A percentile compares a stretch with the other conserved stretches of the same genome.
Conservation (phyloP, 768 basidiomycete species). For the Paxillus rubicundulus region DNA sequence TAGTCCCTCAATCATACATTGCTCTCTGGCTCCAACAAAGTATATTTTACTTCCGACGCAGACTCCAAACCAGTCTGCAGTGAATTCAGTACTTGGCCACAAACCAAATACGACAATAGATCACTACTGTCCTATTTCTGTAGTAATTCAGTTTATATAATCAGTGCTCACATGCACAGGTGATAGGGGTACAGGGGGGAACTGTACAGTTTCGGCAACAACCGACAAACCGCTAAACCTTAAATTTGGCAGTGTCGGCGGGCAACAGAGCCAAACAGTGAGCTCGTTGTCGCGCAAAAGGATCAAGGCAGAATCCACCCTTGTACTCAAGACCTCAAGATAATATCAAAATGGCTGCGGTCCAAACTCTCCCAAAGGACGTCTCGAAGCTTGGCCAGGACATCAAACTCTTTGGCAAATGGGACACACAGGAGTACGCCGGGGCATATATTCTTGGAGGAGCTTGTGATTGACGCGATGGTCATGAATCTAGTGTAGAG, state of each 20-base stretch:
- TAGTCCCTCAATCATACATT: no score
- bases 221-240: conserved; percentile 26
- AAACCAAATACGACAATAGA: no score
- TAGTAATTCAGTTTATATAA: neutral
- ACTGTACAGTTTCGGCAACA: conserved; percentile 30
- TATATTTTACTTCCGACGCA: no score
- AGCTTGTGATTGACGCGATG: conserved; percentile 15
- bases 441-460: neutral
- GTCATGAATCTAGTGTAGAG: conserved; percentile 65
- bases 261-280: conserved; percentile 23
- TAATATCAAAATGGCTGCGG: conserved; percentile 55
- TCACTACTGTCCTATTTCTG: no score
- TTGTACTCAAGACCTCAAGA: conserved; percentile 31
- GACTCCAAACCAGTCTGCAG: no score
- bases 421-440: conserved; percentile 96
- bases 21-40: no score
- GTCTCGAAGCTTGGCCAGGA: conserved; percentile 79
- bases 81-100: no score
- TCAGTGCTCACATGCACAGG: neutral
- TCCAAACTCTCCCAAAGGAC: conserved; percentile 76
- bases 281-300: conserved; percentile 22
- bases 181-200: conserved; percentile 2
- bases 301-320: conserved; percentile 11
- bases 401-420: conserved; percentile 97
- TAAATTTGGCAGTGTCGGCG: conserved; percentile 10